phyloP scores from a whole-genome alignment of 352 stramenopile species.

The Phytophthora quininea region DNA sequence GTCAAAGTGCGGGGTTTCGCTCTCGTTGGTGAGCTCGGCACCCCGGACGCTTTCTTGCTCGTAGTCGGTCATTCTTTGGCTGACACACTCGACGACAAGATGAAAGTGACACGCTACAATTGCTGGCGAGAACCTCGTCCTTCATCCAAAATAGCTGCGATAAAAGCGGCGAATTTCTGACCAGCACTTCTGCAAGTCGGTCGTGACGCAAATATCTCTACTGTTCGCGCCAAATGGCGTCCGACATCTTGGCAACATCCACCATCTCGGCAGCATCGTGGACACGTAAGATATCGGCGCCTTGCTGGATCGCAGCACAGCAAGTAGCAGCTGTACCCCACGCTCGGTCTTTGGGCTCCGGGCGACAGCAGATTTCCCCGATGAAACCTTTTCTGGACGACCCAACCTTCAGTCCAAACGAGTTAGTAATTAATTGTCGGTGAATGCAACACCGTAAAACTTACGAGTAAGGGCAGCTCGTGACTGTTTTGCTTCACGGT shows the following conservation, averaged over 20 bases:
- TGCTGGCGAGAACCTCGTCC: not conserved
- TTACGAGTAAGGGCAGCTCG: conserved; percentile 62
- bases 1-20: conserved; percentile 74
- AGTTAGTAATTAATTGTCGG: not conserved
- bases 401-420: conserved; percentile 64
- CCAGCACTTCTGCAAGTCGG: conserved; percentile 1
- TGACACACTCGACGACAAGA: conserved; percentile 4
- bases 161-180: conserved; percentile 6
- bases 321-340: conserved; percentile 94
- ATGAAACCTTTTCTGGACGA: conserved; percentile 98
- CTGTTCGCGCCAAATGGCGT: conserved; percentile 88
- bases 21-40: conserved; percentile 34
- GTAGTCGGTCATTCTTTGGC: conserved; percentile 33
- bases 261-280: conserved; percentile 94
- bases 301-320: conserved; percentile 76
- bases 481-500: conserved; percentile 54
- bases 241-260: conserved; percentile 90
- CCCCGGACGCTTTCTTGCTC: conserved; percentile 32
- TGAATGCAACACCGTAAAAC: not conserved
- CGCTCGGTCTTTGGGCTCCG: conserved; percentile 86
- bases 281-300: conserved; percentile 93
- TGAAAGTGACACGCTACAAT: conserved; percentile 1
- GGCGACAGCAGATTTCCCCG: conserved; percentile 90
- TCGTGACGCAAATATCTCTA: conserved; percentile 18
- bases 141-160: conserved; percentile 26